Conservation (phyloP, 495 filamentous ascomycete genomes). For the Filosporella fistucella region DNA sequence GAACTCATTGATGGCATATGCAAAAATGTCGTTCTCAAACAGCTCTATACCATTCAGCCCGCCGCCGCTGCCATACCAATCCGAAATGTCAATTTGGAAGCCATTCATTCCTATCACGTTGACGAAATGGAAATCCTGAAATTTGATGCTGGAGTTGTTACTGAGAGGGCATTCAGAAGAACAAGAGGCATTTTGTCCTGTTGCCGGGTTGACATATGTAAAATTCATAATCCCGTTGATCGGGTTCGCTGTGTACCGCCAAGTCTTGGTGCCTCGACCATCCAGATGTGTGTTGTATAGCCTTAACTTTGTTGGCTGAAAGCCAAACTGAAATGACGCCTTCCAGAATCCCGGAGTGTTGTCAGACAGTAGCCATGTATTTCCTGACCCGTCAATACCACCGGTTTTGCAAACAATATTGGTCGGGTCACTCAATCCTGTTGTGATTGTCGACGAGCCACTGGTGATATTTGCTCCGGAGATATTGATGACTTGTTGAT, state of each 20-base stretch:
- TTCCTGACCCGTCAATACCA: slow-evolving; percentile 57
- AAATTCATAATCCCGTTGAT: slow-evolving; percentile 95
- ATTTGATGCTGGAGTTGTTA: slow-evolving; percentile 52
- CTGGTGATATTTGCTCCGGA: slow-evolving; percentile 68
- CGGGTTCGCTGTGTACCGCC: slow-evolving; percentile 75
- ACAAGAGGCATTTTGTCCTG: slow-evolving; percentile 61
- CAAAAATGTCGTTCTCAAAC: slow-evolving; percentile 80
- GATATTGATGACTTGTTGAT: slow-evolving; percentile 80
- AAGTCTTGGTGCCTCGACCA: slow-evolving; percentile 81
- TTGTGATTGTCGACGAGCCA: slow-evolving; percentile 49
- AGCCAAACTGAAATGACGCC: slow-evolving; percentile 76
- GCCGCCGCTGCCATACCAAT: slow-evolving; percentile 81
- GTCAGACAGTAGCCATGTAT: slow-evolving; percentile 83
- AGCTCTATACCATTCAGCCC: slow-evolving; percentile 86
- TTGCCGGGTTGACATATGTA: slow-evolving; percentile 75
- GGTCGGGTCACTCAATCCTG: slow-evolving; percentile 70
- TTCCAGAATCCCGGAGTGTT: slow-evolving; percentile 78
- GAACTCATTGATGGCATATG: slow-evolving; percentile 80
- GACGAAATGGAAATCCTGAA: slow-evolving; percentile 88
- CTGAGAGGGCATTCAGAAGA: slow-evolving; percentile 78
- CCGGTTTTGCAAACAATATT: slow-evolving; percentile 81
- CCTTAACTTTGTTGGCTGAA: slow-evolving; percentile 78
- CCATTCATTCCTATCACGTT: slow-evolving; percentile 82
- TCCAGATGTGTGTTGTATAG: slow-evolving; percentile 86
- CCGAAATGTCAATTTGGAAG: slow-evolving; percentile 82